Evolutionary conservation across 129 eudicot genomes (phyloP).

Genomic region (Chrysanthemum seticuspe): DNA sequence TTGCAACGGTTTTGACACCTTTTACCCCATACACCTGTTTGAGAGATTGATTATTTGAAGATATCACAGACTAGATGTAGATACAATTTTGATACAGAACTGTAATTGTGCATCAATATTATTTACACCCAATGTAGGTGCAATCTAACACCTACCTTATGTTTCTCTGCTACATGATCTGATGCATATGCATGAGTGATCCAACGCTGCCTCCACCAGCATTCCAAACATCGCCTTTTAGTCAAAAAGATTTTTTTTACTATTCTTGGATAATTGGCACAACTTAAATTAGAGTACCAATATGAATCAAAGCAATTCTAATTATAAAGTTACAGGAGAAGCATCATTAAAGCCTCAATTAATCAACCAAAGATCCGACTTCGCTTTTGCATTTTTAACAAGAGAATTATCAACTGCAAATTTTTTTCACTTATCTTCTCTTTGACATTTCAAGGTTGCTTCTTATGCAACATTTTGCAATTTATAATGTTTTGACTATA

Average conservation of each 20-base stretch:
- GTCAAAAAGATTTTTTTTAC: background rate
- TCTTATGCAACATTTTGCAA: background rate
- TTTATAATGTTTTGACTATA: conserved; percentile 14
- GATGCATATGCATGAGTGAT: too few relatives aligned
- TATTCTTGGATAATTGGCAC: conserved; percentile 4
- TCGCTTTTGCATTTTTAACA: conserved; percentile 75
- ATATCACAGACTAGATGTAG: too few relatives aligned
- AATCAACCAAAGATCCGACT: conserved; percentile 59
- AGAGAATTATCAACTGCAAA: conserved; percentile 74
- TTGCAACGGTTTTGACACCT: too few relatives aligned
- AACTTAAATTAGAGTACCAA: conserved; percentile 60
- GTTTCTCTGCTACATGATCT: too few relatives aligned
- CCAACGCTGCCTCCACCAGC: too few relatives aligned
- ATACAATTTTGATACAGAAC: too few relatives aligned
- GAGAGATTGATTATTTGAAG: too few relatives aligned
- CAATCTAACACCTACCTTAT: too few relatives aligned
- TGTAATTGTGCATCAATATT: too few relatives aligned
- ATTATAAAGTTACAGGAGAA: conserved; percentile 60
- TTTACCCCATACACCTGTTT: too few relatives aligned
- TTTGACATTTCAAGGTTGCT: conserved; percentile 2
- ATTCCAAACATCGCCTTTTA: too few relatives aligned
- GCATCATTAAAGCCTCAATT: conserved; percentile 71
- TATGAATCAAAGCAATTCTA: conserved; percentile 69
- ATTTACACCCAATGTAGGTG: too few relatives aligned
- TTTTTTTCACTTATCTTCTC: background rate